Conservation (phyloP, 176 grass and related monocot species). For the Aegilops bicornis region DNA sequence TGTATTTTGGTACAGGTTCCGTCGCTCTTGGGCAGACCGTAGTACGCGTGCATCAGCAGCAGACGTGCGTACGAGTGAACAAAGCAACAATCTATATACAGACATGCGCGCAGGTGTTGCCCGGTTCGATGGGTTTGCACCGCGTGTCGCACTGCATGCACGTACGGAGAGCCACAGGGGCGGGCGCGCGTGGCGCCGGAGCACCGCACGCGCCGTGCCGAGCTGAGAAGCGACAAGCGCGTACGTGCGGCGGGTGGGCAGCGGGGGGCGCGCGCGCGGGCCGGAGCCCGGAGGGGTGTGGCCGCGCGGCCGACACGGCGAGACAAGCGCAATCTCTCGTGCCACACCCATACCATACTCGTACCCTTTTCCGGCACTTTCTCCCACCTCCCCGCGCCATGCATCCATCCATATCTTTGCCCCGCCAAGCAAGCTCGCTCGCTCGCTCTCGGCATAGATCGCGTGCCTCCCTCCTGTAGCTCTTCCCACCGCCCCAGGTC, state of each 20-base stretch:
- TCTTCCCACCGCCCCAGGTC: background rate
- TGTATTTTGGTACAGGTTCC: no score
- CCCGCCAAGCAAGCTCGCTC: constrained; percentile 1
- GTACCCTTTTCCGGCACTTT: constrained; percentile 1
- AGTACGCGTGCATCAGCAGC: no score
- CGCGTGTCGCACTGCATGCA: background rate
- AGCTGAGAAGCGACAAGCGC: background rate
- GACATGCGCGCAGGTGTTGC: background rate
- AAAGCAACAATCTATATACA: background rate
- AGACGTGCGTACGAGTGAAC: no score
- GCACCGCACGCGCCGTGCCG: background rate
- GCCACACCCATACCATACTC: background rate
- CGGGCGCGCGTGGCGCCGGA: background rate
- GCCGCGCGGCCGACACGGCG: constrained; percentile 42
- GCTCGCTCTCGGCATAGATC: background rate
- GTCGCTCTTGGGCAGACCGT: no score
- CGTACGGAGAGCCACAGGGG: background rate
- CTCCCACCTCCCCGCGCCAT: constrained; percentile 3
- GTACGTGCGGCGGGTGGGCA: background rate
- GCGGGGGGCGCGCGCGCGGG: background rate
- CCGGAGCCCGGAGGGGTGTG: background rate
- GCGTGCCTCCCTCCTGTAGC: background rate
- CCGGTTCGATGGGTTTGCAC: background rate
- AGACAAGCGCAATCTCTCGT: constrained; percentile 25
- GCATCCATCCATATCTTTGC: background rate